A percentile compares a stretch with the other conserved stretches of the same genome.
phyloP scores from a whole-genome alignment of 129 eudicot species.

The Artemisia argyi region DNA sequence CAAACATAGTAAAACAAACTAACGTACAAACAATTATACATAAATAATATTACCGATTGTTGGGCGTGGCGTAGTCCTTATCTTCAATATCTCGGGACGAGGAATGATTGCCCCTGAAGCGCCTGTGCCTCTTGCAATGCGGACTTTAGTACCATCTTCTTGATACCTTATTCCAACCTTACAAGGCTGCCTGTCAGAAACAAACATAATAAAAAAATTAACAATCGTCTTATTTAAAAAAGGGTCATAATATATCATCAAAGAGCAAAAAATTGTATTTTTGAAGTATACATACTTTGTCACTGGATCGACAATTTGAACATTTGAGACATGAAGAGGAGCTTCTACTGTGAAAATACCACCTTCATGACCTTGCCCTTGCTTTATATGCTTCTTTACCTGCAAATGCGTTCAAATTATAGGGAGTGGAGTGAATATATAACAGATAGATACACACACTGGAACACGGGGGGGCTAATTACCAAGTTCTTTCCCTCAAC shows the following conservation, averaged over 20 bases:
- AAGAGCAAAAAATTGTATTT: not conserved
- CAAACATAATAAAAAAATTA: not conserved
- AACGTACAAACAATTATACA: not conserved
- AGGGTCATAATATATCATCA: not conserved
- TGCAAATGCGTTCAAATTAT: slow-evolving; percentile 18
- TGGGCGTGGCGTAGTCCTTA: slow-evolving; percentile 83
- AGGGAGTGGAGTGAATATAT: not conserved
- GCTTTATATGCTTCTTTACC: slow-evolving; percentile 97
- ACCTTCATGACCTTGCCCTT: slow-evolving; percentile 99
- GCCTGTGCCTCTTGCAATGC: slow-evolving; percentile 87
- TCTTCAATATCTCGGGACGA: slow-evolving; percentile 91
- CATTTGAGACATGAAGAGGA: slow-evolving; percentile 94
- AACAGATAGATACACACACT: too few relatives aligned
- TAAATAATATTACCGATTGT: slow-evolving; percentile 51
- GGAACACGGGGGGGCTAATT: slow-evolving; percentile 4
- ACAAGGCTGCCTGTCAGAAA: slow-evolving; percentile 60
- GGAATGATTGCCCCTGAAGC: slow-evolving; percentile 90
- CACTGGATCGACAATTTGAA: slow-evolving; percentile 92
- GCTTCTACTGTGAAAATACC: slow-evolving; percentile 97
- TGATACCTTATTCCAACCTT: slow-evolving; percentile 76
- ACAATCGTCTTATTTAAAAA: not conserved
- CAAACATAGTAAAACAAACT: not conserved
- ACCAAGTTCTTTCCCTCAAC: slow-evolving; percentile 94
- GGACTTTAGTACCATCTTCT: slow-evolving; percentile 90
- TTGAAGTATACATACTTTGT: slow-evolving; percentile 52